These are phyloP conservation scores for Trichoderma sp. DNA, from an alignment of 2,329 filamentous ascomycete genomes.

Conservation along the genomic window DNA sequence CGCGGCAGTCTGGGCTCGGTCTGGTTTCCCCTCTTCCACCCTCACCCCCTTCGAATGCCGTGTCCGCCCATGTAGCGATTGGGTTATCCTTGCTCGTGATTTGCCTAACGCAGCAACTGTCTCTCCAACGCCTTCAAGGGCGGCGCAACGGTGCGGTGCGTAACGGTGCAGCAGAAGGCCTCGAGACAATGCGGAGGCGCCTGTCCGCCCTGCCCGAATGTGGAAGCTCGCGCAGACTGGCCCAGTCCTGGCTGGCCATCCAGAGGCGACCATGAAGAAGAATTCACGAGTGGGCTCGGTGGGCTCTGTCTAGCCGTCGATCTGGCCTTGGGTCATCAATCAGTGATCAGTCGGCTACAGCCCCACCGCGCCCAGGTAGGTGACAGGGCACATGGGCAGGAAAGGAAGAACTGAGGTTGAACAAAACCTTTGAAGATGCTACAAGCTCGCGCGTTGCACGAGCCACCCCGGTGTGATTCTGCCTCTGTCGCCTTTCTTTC, in stretches of 20 bases:
- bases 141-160: slow-evolving; percentile 27
- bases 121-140: slow-evolving; percentile 11
- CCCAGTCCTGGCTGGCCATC: slow-evolving; percentile 9
- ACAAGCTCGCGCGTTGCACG: slow-evolving; percentile 6
- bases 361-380: slow-evolving; percentile 13
- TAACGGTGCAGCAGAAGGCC: slow-evolving; percentile 29
- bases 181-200: slow-evolving; percentile 29
- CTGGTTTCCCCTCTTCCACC: background rate
- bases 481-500: background rate
- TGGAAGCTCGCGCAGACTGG: slow-evolving; percentile 28
- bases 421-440: slow-evolving; percentile 3
- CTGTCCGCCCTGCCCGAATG: slow-evolving; percentile 29
- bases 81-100: slow-evolving; percentile 21
- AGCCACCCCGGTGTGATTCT: background rate
- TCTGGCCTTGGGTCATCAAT: slow-evolving; percentile 24
- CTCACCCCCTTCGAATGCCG: background rate
- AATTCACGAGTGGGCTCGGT: slow-evolving; percentile 18
- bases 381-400: slow-evolving; percentile 22
- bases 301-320: slow-evolving; percentile 26
- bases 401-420: slow-evolving; percentile 1
- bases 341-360: slow-evolving; percentile 21
- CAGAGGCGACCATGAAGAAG: slow-evolving; percentile 8
- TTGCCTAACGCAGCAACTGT: slow-evolving; percentile 11
- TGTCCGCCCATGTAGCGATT: slow-evolving; percentile 1
- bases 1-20: slow-evolving; percentile 10